Base-by-base conservation (phyloP, 768 basidiomycete species). In the Mycena albidolilacea region DNA sequence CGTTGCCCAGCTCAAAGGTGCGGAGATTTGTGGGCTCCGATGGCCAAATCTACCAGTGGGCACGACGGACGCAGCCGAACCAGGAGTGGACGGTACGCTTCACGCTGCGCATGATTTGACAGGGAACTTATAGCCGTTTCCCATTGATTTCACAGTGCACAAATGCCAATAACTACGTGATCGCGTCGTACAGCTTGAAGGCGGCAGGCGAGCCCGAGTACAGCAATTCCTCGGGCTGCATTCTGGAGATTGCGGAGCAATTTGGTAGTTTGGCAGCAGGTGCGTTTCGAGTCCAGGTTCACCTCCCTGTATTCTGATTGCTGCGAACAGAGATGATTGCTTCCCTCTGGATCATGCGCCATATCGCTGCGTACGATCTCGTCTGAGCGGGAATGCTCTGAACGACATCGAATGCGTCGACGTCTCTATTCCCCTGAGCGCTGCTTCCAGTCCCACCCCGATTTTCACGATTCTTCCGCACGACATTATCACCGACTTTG, bases 1-100 rank as follows among this genome's bases (percentile, higher is more conserved):
- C 19, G 46, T 52, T 52, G 61, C 57, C 35, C 46, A 90, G 89
- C 63, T 83, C 85, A 30, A 82, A 78, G 73, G 74, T 83, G 35
- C 85, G 91, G 50, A 88, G 85, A 74, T 93, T 93, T 75, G 79
- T 80, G 9, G 92, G 86, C 2, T 87, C 90, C 0, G 90, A 93
- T 74, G 88, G 88, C 0, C 85, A 89, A 55, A 86, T 88, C 66
- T 94, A 93, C 75, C 83, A 82, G 63, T 93, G 92, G 92, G 85
- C 84, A 35, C 86, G 86, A 81, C 82, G 85, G 19, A 77, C 83
- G 23, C 82, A 82, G 35, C 80, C 80, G 14, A 86, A 88, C 64
- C 86, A 90, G 66, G 92, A 93, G 75, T 93, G 92, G 91, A 88
- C 88, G 30, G 92, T 92, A 75, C 77, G 90, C 84, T 5, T 19